Evolutionary conservation across 139 green algal species (phyloP), one percentile per base, ranked within the genome.

Genomic region (Chara braunii): DNA sequence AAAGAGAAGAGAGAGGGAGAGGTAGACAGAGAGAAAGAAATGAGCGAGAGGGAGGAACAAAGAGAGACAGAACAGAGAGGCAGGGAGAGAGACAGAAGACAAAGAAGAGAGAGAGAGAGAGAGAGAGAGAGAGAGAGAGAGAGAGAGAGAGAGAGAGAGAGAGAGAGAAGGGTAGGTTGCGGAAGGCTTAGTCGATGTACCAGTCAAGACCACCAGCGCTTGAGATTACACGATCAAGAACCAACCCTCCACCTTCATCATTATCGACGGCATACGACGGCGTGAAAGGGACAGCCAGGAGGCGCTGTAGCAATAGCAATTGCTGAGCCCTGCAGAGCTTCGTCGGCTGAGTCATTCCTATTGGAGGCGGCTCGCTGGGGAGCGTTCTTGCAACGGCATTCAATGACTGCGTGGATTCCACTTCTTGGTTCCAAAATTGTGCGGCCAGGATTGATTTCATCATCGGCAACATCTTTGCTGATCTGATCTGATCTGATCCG

Each of bases 371-470:
- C 65, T 74, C 65, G 29, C 31, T 61, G 2, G 65, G 65, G 18
- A 74, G 14, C n/a, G 58, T 40, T 11, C 32, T 36, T 3, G 42
- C 58, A 29, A 74, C 54, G 1, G 65, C 56, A 12, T 74, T 57
- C 14, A 62, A 31, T 7, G 65, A 74, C 31, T 23, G 53, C n/a
- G 65, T 36, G 34, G 65, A 74, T 28, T 71, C 65, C 14, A 72
- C 35, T 42, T 74, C 65, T 26, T 72, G 65, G 56, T 74, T 74
- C 65, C 65, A 74, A 34, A 74, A 74, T 29, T 74, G 65, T 29
- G 65, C 33, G 11, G 54, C 65, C 28, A 74, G 45, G 12, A 74
- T 69, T 33, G 48, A 23, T 11, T 37, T 68, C 60, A 61, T 71
- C 32, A 24, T n/a, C n/a, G n/a, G n/a, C n/a, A n/a, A n/a, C n/a